Evolutionary conservation across 1,284 basidiomycete genomes (phyloP).

Genomic region (Wallemia mellicola): DNA sequence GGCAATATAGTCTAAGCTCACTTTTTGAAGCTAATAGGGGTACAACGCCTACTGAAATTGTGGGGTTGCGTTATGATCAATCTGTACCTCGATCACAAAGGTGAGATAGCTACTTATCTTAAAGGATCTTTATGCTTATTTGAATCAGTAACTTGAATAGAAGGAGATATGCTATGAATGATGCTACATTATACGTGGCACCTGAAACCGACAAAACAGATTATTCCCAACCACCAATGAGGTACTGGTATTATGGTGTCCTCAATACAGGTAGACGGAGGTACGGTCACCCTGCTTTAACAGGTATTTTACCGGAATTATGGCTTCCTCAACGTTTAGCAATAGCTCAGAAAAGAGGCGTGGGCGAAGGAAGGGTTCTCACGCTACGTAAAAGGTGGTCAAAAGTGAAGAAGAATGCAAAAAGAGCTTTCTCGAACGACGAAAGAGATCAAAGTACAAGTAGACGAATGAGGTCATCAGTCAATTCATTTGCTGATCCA

Average conservation of each 20-base stretch:
- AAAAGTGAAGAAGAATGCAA: background rate
- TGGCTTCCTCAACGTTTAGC: conserved; percentile 34
- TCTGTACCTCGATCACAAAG: conserved; percentile 4
- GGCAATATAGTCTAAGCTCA: conserved; percentile 1
- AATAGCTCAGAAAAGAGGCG: background rate
- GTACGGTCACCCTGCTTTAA: conserved; percentile 70
- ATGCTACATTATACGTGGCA: conserved; percentile 78
- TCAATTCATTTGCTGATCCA: background rate
- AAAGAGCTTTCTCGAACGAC: background rate
- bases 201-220: conserved; percentile 68
- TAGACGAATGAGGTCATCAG: background rate
- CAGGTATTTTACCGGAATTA: conserved; percentile 55
- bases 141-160: conserved; percentile 38
- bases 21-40: background rate
- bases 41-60: conserved; percentile 1
- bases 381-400: background rate
- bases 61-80: background rate
- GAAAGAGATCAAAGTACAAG: background rate
- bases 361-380: background rate
- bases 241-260: conserved; percentile 65
- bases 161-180: conserved; percentile 60
- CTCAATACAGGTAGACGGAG: conserved; percentile 41
- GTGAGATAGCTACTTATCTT: conserved; percentile 6
- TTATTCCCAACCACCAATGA: conserved; percentile 87
- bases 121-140: background rate